phyloP scores from a whole-genome alignment of 768 basidiomycete genomes.

The Boletales sp. region DNA sequence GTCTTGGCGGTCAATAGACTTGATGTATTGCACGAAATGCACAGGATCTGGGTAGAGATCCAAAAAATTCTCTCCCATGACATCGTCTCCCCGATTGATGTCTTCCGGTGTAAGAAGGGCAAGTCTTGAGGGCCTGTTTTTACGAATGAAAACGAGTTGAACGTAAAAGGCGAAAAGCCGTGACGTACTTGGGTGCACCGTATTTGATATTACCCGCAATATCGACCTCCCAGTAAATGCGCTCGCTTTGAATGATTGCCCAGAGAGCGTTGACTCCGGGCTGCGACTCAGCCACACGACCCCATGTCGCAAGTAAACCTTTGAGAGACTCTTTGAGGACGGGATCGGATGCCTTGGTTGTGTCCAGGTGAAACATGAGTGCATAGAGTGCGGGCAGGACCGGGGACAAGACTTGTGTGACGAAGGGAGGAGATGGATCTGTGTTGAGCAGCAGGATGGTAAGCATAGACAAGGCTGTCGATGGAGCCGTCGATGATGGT shows the following conservation, averaged over 20 bases:
- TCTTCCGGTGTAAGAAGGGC: constrained; percentile 54
- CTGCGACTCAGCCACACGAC: constrained; percentile 50
- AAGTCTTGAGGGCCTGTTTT: constrained; percentile 27
- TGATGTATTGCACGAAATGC: constrained; percentile 64
- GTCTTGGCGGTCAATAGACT: constrained; percentile 61
- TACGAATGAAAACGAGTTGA: background rate
- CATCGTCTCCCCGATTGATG: constrained; percentile 35
- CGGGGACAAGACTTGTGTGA: constrained; percentile 63
- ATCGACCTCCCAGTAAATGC: constrained; percentile 54
- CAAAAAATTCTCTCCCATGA: constrained; percentile 50
- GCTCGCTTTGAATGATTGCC: constrained; percentile 51
- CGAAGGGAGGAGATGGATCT: constrained; percentile 71
- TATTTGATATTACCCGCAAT: constrained; percentile 48
- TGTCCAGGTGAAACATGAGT: constrained; percentile 52
- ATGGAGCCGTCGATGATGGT: constrained; percentile 22
- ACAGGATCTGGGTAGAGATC: constrained; percentile 73
- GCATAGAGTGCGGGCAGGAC: constrained; percentile 66
- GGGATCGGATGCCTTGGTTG: constrained; percentile 60
- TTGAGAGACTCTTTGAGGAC: constrained; percentile 53
- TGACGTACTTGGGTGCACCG: constrained; percentile 40
- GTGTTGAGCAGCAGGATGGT: constrained; percentile 63
- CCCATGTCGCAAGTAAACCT: constrained; percentile 73
- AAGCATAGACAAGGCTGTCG: constrained; percentile 47
- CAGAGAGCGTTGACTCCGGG: constrained; percentile 58
- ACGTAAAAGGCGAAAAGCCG: background rate